A percentile compares a stretch with the other conserved stretches of the same genome.
phyloP scores from a whole-genome alignment of 177 flowering plant species.

The Vitis hybrid region DNA sequence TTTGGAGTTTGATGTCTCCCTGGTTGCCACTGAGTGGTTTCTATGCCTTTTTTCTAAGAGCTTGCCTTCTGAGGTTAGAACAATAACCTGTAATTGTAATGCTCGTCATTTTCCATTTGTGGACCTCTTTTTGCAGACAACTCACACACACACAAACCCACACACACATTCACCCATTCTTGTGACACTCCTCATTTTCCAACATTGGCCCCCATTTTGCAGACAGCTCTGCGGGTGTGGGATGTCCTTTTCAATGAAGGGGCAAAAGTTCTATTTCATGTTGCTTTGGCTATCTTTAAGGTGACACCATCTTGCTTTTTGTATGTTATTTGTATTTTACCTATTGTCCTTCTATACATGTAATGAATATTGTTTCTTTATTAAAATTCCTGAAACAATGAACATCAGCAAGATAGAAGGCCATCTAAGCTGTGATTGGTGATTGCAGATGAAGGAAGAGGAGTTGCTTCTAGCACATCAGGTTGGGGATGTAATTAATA shows the following conservation, averaged over 20 bases:
- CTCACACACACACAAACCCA: constrained; percentile 16
- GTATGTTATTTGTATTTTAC: neutral
- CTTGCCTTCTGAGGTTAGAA: constrained; percentile 93
- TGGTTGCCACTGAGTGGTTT: constrained; percentile 97
- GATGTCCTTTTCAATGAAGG: constrained; percentile 97
- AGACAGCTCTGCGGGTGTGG: constrained; percentile 98
- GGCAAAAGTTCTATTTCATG: constrained; percentile 89
- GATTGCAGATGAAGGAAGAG: constrained; percentile 89
- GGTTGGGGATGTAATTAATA: constrained; percentile 81
- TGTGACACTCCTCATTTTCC: neutral
- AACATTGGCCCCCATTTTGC: constrained; percentile 11
- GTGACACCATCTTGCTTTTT: constrained; percentile 28
- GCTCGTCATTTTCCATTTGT: neutral
- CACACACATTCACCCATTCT: too few species aligned
- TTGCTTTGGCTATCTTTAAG: constrained; percentile 94
- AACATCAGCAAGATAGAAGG: neutral
- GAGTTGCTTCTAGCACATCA: constrained; percentile 78
- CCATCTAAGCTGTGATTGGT: constrained; percentile 1
- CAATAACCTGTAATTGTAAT: neutral
- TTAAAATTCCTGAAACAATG: neutral
- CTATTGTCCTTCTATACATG: neutral
- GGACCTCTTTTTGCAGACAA: constrained; percentile 53
- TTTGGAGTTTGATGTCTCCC: constrained; percentile 91
- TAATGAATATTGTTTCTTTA: neutral
- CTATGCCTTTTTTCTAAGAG: constrained; percentile 96